Evolutionary conservation across 2,329 filamentous ascomycete species (phyloP).

Genomic region (Fusarium globosum): DNA sequence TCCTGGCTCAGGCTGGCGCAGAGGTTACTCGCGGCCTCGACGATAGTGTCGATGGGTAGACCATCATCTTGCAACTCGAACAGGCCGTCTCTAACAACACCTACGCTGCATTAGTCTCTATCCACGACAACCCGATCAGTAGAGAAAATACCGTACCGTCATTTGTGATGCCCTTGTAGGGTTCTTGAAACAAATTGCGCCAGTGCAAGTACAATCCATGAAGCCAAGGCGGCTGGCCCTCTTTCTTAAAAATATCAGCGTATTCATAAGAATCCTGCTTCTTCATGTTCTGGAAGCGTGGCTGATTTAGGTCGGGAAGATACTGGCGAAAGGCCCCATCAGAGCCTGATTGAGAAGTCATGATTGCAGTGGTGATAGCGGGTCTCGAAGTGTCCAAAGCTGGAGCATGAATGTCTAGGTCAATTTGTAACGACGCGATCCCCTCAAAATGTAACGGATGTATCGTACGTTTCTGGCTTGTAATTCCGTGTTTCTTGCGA

Average conservation of each 20-base stretch:
- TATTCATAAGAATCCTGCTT: slow-evolving; percentile 72
- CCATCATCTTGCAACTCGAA: slow-evolving; percentile 73
- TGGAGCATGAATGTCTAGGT: background rate
- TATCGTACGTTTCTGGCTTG: background rate
- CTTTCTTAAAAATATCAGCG: slow-evolving; percentile 67
- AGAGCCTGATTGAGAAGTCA: background rate
- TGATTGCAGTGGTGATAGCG: background rate
- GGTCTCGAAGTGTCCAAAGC: background rate
- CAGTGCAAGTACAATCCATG: slow-evolving; percentile 70
- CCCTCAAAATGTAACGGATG: background rate
- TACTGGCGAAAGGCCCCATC: slow-evolving; percentile 8
- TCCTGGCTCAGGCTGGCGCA: background rate
- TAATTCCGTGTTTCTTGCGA: background rate
- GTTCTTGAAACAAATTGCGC: slow-evolving; percentile 69
- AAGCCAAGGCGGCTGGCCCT: slow-evolving; percentile 73
- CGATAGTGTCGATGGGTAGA: slow-evolving; percentile 68
- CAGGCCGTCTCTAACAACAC: slow-evolving; percentile 58
- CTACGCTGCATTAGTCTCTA: fast-evolving
- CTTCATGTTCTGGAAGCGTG: slow-evolving; percentile 56
- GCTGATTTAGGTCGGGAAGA: background rate
- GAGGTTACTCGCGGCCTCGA: slow-evolving; percentile 56
- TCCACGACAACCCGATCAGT: fast-evolving
- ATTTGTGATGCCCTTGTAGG: slow-evolving; percentile 76
- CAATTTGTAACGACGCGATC: background rate
- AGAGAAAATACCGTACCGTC: slow-evolving; percentile 62